Evolutionary conservation across 495 filamentous ascomycete species (phyloP).

Genomic region (Cudoniella acicularis): DNA sequence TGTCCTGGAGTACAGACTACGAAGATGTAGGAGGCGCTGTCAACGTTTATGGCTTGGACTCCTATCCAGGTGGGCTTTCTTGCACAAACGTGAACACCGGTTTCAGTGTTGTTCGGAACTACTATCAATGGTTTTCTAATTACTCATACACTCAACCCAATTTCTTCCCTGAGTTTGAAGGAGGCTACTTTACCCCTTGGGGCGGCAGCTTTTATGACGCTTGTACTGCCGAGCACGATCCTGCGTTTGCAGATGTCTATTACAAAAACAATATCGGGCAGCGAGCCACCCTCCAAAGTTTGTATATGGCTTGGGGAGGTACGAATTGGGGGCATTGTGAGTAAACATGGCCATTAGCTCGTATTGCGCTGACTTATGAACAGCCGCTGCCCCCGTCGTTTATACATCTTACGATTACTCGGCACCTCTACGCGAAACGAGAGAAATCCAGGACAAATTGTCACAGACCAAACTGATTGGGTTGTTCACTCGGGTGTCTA

Average conservation of each 20-base stretch:
- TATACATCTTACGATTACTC: conserved; percentile 50
- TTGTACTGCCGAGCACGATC: conserved; percentile 42
- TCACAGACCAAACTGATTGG: conserved; percentile 52
- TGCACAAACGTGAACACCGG: conserved; percentile 47
- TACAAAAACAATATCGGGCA: conserved; percentile 56
- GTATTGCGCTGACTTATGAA: neutral
- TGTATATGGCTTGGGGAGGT: conserved; percentile 57
- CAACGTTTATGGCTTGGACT: conserved; percentile 52
- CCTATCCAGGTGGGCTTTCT: conserved; percentile 50
- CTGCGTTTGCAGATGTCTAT: conserved; percentile 50
- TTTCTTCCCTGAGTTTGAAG: conserved; percentile 51
- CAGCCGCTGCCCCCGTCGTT: conserved; percentile 42
- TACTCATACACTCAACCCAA: conserved; percentile 51
- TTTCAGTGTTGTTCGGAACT: conserved; percentile 48
- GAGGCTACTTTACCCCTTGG: conserved; percentile 51
- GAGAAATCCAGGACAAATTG: conserved; percentile 33
- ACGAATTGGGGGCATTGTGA: conserved; percentile 51
- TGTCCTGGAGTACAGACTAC: conserved; percentile 55
- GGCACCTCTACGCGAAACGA: conserved; percentile 31
- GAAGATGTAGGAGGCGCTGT: conserved; percentile 51
- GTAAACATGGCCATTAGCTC: neutral
- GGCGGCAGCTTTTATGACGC: conserved; percentile 46
- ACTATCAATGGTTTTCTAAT: conserved; percentile 55
- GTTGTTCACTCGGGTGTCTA: conserved; percentile 52
- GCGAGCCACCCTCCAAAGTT: conserved; percentile 41